Percentiles rank a stretch among this genome's conserved stretches.
phyloP scores from a whole-genome alignment of 352 stramenopile genomes.

The Globisporangium alternatum region DNA sequence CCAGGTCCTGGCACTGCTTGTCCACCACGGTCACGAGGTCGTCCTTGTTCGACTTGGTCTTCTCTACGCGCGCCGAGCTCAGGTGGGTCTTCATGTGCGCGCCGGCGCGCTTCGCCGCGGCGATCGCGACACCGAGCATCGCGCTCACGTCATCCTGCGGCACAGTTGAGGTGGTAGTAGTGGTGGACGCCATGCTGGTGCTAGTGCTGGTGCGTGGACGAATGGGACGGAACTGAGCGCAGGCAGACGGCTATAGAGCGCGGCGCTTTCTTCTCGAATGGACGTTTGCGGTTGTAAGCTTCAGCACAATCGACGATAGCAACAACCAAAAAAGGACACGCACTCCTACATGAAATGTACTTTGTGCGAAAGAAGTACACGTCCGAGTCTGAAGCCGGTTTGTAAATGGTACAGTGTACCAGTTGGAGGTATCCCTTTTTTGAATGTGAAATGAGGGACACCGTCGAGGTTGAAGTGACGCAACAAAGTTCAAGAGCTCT shows the following conservation, averaged over 20 bases:
- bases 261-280: slow-evolving; percentile 7
- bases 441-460: no score
- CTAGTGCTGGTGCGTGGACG: not conserved
- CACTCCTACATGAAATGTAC: not conserved
- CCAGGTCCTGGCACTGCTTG: slow-evolving; percentile 88
- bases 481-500: no score
- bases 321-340: slow-evolving; percentile 1
- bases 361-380: slow-evolving; percentile 3
- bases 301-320: not conserved
- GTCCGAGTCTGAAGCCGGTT: not conserved
- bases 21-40: slow-evolving; percentile 95
- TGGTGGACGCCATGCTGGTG: slow-evolving; percentile 1
- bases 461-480: no score
- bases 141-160: slow-evolving; percentile 28
- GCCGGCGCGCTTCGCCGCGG: slow-evolving; percentile 54
- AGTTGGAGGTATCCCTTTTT: not conserved
- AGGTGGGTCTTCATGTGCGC: slow-evolving; percentile 72
- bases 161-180: not conserved
- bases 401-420: not conserved
- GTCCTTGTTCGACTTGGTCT: slow-evolving; percentile 90
- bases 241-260: not conserved
- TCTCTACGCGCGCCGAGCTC: slow-evolving; percentile 56
- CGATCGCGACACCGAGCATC: slow-evolving; percentile 57
- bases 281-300: not conserved
- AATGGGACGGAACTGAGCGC: not conserved